Percentiles rank a stretch among this genome's conserved stretches.
Conservation (phyloP, 805 yeast species). For the Tetrapisispora namnaoensis region DNA sequence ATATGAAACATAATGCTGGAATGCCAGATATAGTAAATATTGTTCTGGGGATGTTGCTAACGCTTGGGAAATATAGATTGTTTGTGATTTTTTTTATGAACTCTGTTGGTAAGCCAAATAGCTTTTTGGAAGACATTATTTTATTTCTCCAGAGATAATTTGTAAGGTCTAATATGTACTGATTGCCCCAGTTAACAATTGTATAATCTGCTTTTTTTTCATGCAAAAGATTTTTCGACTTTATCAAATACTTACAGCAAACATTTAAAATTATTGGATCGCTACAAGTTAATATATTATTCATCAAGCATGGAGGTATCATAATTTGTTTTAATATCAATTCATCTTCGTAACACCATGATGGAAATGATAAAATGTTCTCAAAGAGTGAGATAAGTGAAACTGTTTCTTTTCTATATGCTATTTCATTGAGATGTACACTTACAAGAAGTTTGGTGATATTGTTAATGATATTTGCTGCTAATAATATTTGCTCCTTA, state of each 20-base stretch:
- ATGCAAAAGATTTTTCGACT: slow-evolving; percentile 8
- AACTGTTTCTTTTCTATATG: slow-evolving; percentile 10
- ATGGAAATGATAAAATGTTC: neutral
- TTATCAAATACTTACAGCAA: slow-evolving; percentile 17
- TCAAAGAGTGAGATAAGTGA: slow-evolving; percentile 6
- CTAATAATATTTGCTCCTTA: neutral
- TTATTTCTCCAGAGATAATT: slow-evolving; percentile 27
- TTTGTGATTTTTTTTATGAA: slow-evolving; percentile 12
- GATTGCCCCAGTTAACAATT: slow-evolving; percentile 17
- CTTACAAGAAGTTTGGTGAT: slow-evolving; percentile 9
- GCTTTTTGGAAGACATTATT: slow-evolving; percentile 8
- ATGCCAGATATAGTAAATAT: slow-evolving; percentile 19
- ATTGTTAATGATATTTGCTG: slow-evolving; percentile 10
- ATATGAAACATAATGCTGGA: slow-evolving; percentile 17
- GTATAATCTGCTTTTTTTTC: slow-evolving; percentile 8
- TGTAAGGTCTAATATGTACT: slow-evolving; percentile 20
- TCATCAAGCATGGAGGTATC: slow-evolving; percentile 9
- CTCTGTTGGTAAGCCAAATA: slow-evolving; percentile 18
- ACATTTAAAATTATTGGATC: slow-evolving; percentile 18
- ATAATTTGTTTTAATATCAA: slow-evolving; percentile 8
- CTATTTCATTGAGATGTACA: slow-evolving; percentile 6
- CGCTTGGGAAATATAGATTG: slow-evolving; percentile 8
- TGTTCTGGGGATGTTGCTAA: slow-evolving; percentile 7
- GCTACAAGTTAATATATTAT: slow-evolving; percentile 13
- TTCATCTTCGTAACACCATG: slow-evolving; percentile 1